phyloP scores from a whole-genome alignment of 192 early-diverging fungal genomes.

The Entomortierella lignicola region DNA sequence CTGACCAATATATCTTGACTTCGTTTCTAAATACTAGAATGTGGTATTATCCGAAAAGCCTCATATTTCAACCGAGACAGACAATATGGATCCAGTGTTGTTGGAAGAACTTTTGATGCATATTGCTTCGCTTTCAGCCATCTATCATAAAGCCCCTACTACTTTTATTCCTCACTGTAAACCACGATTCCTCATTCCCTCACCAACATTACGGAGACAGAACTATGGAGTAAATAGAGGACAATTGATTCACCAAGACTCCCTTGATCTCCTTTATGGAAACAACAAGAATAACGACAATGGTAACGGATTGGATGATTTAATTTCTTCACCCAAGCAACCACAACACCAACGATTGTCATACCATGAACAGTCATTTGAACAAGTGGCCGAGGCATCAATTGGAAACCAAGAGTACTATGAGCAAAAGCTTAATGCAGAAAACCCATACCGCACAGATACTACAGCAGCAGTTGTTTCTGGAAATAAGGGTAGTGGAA shows the following conservation, averaged over 20 bases:
- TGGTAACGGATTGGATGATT: constrained; percentile 16
- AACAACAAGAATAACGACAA: background rate
- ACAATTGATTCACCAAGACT: constrained; percentile 34
- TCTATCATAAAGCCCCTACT: constrained; percentile 92
- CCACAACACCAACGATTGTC: constrained; percentile 49
- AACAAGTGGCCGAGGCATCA: constrained; percentile 49
- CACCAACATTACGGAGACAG: constrained; percentile 59
- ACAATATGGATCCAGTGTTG: constrained; percentile 86
- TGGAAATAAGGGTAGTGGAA: constrained; percentile 20
- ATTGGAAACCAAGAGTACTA: constrained; percentile 54
- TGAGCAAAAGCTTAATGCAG: constrained; percentile 46
- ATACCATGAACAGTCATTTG: constrained; percentile 50
- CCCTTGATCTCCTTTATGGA: constrained; percentile 9
- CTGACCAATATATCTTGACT: no score
- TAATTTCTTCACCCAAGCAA: constrained; percentile 10
- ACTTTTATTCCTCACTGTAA: constrained; percentile 83
- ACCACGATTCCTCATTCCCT: constrained; percentile 62
- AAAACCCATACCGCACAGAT: constrained; percentile 49
- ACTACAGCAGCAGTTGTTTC: constrained; percentile 18
- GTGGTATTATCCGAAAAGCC: constrained; percentile 95
- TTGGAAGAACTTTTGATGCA: constrained; percentile 91
- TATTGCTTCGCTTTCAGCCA: constrained; percentile 87
- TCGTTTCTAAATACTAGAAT: no score
- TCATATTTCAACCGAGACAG: constrained; percentile 92
- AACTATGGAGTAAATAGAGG: constrained; percentile 31